phyloP scores from a whole-genome alignment of 176 grass and related monocot species.

The Oropetium thomaeum region DNA sequence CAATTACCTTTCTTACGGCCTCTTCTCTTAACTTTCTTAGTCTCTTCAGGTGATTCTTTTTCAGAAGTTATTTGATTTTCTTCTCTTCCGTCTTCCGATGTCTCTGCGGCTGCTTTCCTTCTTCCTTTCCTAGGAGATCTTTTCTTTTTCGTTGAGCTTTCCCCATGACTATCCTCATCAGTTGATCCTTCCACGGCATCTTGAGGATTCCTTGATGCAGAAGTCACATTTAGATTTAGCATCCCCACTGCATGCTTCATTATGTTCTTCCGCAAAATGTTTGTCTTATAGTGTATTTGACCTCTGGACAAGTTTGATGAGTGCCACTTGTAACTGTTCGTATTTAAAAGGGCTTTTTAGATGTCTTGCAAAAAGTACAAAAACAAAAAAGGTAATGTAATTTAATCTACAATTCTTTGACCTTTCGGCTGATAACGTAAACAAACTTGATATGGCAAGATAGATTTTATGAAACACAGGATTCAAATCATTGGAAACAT shows the following conservation, averaged over 20 bases:
- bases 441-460: background rate
- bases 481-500: background rate
- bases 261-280: constrained; percentile 20
- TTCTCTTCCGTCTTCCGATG: background rate
- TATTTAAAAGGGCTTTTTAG: background rate
- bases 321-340: background rate
- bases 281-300: constrained; percentile 29
- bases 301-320: constrained; percentile 26
- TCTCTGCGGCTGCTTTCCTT: constrained; percentile 43
- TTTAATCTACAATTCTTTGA: background rate
- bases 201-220: constrained; percentile 48
- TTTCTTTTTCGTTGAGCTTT: constrained; percentile 30
- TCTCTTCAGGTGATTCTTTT: constrained; percentile 48
- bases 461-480: background rate
- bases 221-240: constrained; percentile 25
- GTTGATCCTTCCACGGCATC: too few relatives aligned
- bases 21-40: constrained; percentile 45
- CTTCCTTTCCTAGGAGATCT: constrained; percentile 37
- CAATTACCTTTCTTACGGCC: constrained; percentile 56
- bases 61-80: too few relatives aligned
- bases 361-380: background rate
- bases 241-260: background rate
- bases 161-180: constrained; percentile 32
- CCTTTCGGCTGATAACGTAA: too few relatives aligned
- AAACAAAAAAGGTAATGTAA: background rate